Conservation (phyloP, 306 rosid species). For the Medicago arabica region DNA sequence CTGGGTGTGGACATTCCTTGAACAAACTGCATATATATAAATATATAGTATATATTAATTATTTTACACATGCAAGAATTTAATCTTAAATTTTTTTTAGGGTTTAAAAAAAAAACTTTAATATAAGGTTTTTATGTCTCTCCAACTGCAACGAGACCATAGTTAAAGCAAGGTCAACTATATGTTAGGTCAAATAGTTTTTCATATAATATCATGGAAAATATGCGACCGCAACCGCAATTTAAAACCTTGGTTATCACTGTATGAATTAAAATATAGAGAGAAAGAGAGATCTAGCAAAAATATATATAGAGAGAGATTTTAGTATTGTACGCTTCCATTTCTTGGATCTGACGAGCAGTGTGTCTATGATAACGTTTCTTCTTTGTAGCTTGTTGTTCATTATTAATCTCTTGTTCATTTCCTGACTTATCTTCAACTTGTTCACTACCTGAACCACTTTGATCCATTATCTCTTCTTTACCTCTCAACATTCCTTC, state of each 20-base stretch:
- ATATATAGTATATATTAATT: background rate
- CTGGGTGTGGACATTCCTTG: constrained; percentile 98
- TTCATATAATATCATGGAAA: background rate
- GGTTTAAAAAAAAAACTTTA: background rate
- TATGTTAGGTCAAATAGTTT: background rate
- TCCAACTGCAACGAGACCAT: background rate
- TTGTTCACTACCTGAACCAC: constrained; percentile 86
- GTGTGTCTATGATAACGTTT: constrained; percentile 96
- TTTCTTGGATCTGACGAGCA: constrained; percentile 97
- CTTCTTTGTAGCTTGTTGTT: constrained; percentile 61
- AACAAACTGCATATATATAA: constrained; percentile 59
- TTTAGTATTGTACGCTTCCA: constrained; percentile 70
- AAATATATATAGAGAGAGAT: background rate
- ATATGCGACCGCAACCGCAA: background rate
- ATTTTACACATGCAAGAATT: background rate
- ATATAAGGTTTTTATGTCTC: background rate
- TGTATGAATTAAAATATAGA: background rate
- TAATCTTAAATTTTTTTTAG: background rate
- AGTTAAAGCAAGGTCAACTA: background rate
- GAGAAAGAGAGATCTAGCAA: background rate
- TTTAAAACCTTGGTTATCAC: background rate
- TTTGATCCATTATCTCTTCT: constrained; percentile 74
- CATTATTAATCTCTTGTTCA: constrained; percentile 60
- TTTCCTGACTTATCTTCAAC: constrained; percentile 76
- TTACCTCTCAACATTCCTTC: constrained; percentile 64